Evolutionary conservation across 306 rosid species (phyloP), one percentile per base, ranked within the genome.

Genomic region (Nissolia schottii): DNA sequence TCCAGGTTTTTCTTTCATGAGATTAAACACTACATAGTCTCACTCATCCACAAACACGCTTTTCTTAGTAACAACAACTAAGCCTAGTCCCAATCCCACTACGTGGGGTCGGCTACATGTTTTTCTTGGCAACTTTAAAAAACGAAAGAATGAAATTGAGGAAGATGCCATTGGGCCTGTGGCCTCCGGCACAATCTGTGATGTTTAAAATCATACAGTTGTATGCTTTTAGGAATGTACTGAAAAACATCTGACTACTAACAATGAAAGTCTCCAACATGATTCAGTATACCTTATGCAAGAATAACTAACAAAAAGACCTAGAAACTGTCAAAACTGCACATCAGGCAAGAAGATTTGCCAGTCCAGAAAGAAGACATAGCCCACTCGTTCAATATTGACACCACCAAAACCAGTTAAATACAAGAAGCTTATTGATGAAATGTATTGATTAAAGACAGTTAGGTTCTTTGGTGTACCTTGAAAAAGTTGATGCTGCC

Each of bases 401-500:
- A 29, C 62, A 70, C 22, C 24, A 46, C 7, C 29, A 71, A 57
- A 37, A 59, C 25, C 54, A 71, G 19, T 11, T 56, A 71, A 66
- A 50, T 37, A 49, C 6, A 56, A 45, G 70, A 46, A 60, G 60
- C 56, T 61, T 53, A 35, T 32, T 29, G 7, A 61, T 50, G 67
- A 67, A 55, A 56, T 11, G 43, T 79, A n/a, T 41, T 14, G 60
- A 62, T 29, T 58, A 23, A 63, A 60, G 11, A 53, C 64, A 43
- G 71, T 20, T 38, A 64, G 51, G 58, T 66, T 78, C 49, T 38
- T 40, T 23, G 18, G 1, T 19, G 58, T 87, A 94, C 98, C 98
- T 89, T 70, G 89, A 94, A 94, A 73, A 94, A 94, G 81, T 87
- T 78, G 78, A 94, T 86, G 68, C 98, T 94, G 87, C 82, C 66